Evolutionary conservation across 176 grass and related monocot species (phyloP).

Genomic region (Avena sativa): DNA sequence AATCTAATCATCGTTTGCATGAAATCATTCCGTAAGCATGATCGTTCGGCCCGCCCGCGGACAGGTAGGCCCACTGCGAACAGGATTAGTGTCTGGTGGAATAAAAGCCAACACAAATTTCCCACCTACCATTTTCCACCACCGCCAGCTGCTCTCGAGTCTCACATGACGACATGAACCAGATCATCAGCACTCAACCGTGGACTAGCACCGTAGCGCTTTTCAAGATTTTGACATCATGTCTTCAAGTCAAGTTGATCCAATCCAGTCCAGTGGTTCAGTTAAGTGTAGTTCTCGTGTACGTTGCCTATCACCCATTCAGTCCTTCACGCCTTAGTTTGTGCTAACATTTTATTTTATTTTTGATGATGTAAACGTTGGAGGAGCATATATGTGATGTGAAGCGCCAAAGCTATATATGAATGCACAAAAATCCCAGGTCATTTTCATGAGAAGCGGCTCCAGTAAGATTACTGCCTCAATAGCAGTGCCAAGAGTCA

Average conservation of each 20-base stretch:
- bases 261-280: background rate
- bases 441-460: background rate
- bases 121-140: constrained; percentile 14
- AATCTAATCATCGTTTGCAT: background rate
- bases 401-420: background rate
- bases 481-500: constrained; percentile 26
- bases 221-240: no score
- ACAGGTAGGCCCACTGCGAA: no score
- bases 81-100: background rate
- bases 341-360: background rate
- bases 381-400: constrained; percentile 15
- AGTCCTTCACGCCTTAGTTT: background rate
- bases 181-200: background rate
- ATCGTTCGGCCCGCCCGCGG: background rate
- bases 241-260: background rate
- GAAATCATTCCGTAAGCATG: background rate
- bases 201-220: no score
- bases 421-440: background rate
- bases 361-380: background rate
- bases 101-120: background rate
- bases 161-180: background rate
- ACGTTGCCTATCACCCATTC: background rate
- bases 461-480: constrained; percentile 4
- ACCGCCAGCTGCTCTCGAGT: background rate
- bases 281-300: constrained; percentile 10